phyloP scores from a whole-genome alignment of 2,329 filamentous ascomycete genomes.

The Arthrobotrys pseudoclavata region DNA sequence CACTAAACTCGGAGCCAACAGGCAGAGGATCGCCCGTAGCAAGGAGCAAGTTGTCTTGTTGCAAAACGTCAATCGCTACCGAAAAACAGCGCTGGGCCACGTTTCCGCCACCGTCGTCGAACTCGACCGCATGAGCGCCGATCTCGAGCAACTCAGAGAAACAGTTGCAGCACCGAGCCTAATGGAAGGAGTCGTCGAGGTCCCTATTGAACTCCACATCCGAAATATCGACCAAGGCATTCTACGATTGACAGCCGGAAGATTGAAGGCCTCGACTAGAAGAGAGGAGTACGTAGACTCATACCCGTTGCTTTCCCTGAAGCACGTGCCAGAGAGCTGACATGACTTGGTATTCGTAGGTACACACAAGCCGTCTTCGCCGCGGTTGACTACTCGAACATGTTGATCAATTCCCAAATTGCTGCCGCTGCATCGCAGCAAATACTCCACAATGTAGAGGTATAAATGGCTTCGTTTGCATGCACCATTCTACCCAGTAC shows the following conservation, averaged over 20 bases:
- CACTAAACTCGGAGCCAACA: slow-evolving; percentile 80
- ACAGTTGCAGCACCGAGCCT: slow-evolving; percentile 74
- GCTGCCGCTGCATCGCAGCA: slow-evolving; percentile 49
- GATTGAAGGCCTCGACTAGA: slow-evolving; percentile 66
- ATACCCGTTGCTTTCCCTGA: slow-evolving; percentile 11
- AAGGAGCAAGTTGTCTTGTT: slow-evolving; percentile 76
- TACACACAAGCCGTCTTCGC: slow-evolving; percentile 56
- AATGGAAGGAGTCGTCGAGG: slow-evolving; percentile 71
- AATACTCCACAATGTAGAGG: slow-evolving; percentile 49
- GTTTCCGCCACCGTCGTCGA: slow-evolving; percentile 79
- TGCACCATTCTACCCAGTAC: neutral
- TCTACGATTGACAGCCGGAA: slow-evolving; percentile 77
- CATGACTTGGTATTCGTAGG: slow-evolving; percentile 22
- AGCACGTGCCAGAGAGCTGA: slow-evolving; percentile 1
- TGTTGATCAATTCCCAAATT: slow-evolving; percentile 55
- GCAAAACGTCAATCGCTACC: slow-evolving; percentile 75
- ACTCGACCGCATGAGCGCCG: slow-evolving; percentile 78
- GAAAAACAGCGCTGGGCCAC: slow-evolving; percentile 76
- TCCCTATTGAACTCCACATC: slow-evolving; percentile 80
- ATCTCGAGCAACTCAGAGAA: slow-evolving; percentile 79
- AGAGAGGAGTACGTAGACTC: slow-evolving; percentile 56
- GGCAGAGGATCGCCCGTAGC: slow-evolving; percentile 73
- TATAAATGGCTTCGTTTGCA: slow-evolving; percentile 23
- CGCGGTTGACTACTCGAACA: slow-evolving; percentile 56
- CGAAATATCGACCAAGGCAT: slow-evolving; percentile 80